Conservation (phyloP, 495 filamentous ascomycete genomes). For the Trichoderma asperelloides region DNA sequence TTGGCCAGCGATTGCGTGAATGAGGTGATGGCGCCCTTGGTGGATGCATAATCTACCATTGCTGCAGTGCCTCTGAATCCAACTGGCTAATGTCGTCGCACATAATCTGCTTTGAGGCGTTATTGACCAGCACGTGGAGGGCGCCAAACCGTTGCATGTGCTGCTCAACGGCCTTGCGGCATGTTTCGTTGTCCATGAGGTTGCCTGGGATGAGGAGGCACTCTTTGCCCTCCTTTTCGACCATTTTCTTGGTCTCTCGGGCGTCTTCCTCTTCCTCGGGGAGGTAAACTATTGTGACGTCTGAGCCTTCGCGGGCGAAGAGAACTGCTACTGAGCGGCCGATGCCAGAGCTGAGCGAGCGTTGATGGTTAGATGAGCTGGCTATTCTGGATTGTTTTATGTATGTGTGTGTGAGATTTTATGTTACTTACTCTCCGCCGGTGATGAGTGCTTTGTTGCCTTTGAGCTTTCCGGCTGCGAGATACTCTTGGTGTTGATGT, state of each 20-base stretch:
- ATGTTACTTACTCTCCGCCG: conserved; percentile 40
- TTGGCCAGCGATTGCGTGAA: conserved; percentile 50
- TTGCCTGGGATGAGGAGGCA: conserved; percentile 42
- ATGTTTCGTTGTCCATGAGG: conserved; percentile 37
- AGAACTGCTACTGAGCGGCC: conserved; percentile 47
- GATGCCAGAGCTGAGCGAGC: conserved; percentile 42
- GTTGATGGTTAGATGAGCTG: not conserved
- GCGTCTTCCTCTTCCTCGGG: conserved; percentile 47
- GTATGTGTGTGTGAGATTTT: not conserved
- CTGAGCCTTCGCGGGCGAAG: conserved; percentile 47
- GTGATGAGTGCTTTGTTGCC: conserved; percentile 47
- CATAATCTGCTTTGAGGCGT: conserved; percentile 48
- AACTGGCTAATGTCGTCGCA: conserved; percentile 40
- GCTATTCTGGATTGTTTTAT: not conserved
- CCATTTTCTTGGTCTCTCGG: conserved; percentile 40
- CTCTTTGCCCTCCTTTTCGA: conserved; percentile 36
- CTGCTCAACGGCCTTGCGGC: conserved; percentile 38
- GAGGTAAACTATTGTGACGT: conserved; percentile 47
- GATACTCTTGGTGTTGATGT: conserved; percentile 15
- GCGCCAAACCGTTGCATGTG: conserved; percentile 40
- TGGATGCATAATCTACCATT: conserved; percentile 52
- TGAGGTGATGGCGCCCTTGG: conserved; percentile 53
- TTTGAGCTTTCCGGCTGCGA: conserved; percentile 37
- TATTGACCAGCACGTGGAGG: conserved; percentile 54
- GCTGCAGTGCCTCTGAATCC: conserved; percentile 43